Evolutionary conservation across 352 stramenopile species (phyloP).

Genomic region (Pythium oligandrum): DNA sequence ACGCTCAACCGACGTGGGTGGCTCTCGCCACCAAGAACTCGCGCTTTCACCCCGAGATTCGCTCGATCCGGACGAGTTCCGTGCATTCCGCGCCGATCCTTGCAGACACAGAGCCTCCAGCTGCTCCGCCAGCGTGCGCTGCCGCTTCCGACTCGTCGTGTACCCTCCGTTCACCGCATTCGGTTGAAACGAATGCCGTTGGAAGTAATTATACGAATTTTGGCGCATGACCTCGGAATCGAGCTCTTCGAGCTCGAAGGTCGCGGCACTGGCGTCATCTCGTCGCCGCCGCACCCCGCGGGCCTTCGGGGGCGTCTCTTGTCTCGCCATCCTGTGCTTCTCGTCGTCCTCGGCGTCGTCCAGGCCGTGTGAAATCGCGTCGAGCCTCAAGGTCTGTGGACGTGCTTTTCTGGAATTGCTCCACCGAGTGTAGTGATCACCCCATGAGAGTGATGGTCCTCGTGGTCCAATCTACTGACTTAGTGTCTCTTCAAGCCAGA

Average conservation of each 20-base stretch:
- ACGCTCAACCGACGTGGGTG: too few relatives aligned
- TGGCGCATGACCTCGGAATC: slow-evolving; percentile 68
- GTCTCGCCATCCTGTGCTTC: too few relatives aligned
- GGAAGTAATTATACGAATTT: slow-evolving; percentile 69
- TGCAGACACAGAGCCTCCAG: slow-evolving; percentile 49
- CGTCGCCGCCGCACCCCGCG: slow-evolving; percentile 43
- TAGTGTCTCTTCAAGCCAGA: too few relatives aligned
- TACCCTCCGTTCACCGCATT: background rate
- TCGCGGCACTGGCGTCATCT: slow-evolving; percentile 22
- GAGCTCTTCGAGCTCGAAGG: slow-evolving; percentile 59
- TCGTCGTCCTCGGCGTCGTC: too few relatives aligned
- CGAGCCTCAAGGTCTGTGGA: too few relatives aligned
- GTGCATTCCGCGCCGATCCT: background rate
- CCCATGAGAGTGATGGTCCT: slow-evolving; percentile 1
- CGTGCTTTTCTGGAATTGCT: slow-evolving; percentile 2
- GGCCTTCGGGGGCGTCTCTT: background rate
- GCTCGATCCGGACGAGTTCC: background rate
- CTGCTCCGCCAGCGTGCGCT: slow-evolving; percentile 59
- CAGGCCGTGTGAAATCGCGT: too few relatives aligned
- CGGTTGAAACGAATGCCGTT: slow-evolving; percentile 19
- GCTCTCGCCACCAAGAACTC: too few relatives aligned
- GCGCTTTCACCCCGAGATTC: too few relatives aligned
- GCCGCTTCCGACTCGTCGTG: slow-evolving; percentile 31
- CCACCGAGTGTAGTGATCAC: background rate
- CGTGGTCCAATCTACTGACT: too few relatives aligned